Base-by-base conservation (phyloP, 257 asterid genomes). In the Gentiana dahurica region DNA sequence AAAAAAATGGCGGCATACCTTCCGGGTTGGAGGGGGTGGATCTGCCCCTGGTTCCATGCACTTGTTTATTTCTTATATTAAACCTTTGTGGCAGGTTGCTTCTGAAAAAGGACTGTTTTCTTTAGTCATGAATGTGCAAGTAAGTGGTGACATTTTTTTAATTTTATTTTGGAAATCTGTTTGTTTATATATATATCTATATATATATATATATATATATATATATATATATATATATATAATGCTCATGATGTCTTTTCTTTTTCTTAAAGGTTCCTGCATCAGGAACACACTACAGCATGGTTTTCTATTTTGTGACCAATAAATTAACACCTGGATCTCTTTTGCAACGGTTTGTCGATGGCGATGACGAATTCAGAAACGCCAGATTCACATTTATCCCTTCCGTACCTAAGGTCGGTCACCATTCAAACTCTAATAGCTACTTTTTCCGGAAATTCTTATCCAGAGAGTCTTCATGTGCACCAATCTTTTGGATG, bases 341-440 rank as follows among this genome's bases (percentile, higher is more conserved):
- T 53, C 95, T 91, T 53, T 70, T 87, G 65, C 93, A 87, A 73
- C 78, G 98, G 47, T 91, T 87, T 67, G 94, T 85, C 45, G 88
- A 91, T 65, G 98, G 96, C 69, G 96, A 91, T 66, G 98, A 91
- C 51, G 98, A 91, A 68, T 87, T 85, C 60, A 94, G 95, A 48
- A 91, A 91, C 70, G 79, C 93, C 69, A 86, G 96, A 73, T 75
- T 91, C 63, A 91, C 87, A 82, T 90, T 91, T 67, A 91, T 91
- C 65, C 98, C 98, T 56, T 87, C 92, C 3, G 98, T 91, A 59
- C 95, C 98, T 34, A 87, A 87, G 95, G 98, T 91, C 76, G 24
- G 24, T 15, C 24, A 15, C 24, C 24, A 15, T 15, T 15, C 24
- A 15, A 15, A 15, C 24, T 15, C 24, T 15, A 15, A 15, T 15